A percentile compares a stretch with the other conserved stretches of the same genome.
These are phyloP conservation scores for Penicillium brasilianum DNA, from an alignment of 2,329 filamentous ascomycete genomes.

Conservation along the genomic window DNA sequence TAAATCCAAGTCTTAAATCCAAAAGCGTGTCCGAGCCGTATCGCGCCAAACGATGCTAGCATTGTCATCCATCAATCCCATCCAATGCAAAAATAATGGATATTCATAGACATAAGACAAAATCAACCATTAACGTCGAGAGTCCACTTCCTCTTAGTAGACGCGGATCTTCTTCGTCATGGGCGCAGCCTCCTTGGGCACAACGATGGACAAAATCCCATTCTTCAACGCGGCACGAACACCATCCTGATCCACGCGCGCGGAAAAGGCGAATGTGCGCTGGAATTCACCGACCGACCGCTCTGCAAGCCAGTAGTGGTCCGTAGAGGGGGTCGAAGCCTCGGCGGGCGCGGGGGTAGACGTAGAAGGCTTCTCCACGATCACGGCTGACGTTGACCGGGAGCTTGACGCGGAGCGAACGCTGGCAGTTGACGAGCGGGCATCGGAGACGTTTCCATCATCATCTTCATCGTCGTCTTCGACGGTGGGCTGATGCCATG, in stretches of 20 bases:
- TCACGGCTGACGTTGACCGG: neutral
- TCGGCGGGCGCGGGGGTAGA: slow-evolving; percentile 11
- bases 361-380: neutral
- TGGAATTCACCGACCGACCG: slow-evolving; percentile 63
- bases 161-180: slow-evolving; percentile 59
- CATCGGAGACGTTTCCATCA: slow-evolving; percentile 9
- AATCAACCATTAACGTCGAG: neutral
- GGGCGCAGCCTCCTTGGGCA: slow-evolving; percentile 60
- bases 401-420: slow-evolving; percentile 14
- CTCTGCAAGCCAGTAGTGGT: slow-evolving; percentile 63
- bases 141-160: slow-evolving; percentile 44
- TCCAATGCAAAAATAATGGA: neutral
- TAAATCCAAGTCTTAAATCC: neutral
- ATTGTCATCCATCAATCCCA: neutral
- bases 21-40: neutral
- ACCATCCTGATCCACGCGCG: slow-evolving; percentile 60
- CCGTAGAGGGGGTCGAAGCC: neutral
- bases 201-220: slow-evolving; percentile 60
- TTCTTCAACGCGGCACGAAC: slow-evolving; percentile 65
- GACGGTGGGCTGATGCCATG: slow-evolving; percentile 54
- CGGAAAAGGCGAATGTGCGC: slow-evolving; percentile 61
- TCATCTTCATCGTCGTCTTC: slow-evolving; percentile 56
- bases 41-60: neutral
- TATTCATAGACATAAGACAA: neutral
- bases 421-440: slow-evolving; percentile 4